Evolutionary conservation across 805 yeast species (phyloP), one percentile per base, ranked within the genome.

Genomic region (Cephaloascus albidus): DNA sequence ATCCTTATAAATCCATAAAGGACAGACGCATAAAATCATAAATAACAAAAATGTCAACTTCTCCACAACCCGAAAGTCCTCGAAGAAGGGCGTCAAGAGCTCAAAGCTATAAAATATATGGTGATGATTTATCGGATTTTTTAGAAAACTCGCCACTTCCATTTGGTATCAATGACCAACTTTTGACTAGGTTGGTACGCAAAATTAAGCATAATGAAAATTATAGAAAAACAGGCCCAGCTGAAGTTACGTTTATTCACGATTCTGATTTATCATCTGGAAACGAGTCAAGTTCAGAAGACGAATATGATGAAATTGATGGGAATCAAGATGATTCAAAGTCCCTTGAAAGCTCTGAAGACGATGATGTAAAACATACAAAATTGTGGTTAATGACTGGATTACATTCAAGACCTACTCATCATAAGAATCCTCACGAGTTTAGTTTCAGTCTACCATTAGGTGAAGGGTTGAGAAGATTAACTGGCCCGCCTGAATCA

Each of bases 301-400:
- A 23, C 28, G 28, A 23, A 8, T 23, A 23, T 23, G 28, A 23
- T 23, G 28, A 23, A 23, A 6, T 23, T 8, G 28, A 12, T 23
- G 28, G 28, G 28, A 23, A 23, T 23, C 28, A 23, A 23, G 28
- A 23, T 23, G 28, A 12, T 23, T 23, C 28, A 23, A 23, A 23
- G 6, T 23, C 28, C 28, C 6, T 23, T 12, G 28, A 23, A 23
- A 23, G 28, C 28, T 6, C 6, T 8, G 28, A 23, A 23, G 28
- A 23, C 12, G 12, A 23, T 23, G 28, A 12, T 23, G 12, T 23
- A 6, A 23, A 23, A 23, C 28, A 23, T 33, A 17, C 16, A 14
- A 51, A 53, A 35, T 33, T 51, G 5, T 47, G 49, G 49, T 47
- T 49, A 1, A 17, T 47, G 33, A 43, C 45, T 12, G 58, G 58